A percentile compares a stretch with the other conserved stretches of the same genome.
phyloP scores from a whole-genome alignment of 306 rosid genomes.

The Mucuna pruriens region DNA sequence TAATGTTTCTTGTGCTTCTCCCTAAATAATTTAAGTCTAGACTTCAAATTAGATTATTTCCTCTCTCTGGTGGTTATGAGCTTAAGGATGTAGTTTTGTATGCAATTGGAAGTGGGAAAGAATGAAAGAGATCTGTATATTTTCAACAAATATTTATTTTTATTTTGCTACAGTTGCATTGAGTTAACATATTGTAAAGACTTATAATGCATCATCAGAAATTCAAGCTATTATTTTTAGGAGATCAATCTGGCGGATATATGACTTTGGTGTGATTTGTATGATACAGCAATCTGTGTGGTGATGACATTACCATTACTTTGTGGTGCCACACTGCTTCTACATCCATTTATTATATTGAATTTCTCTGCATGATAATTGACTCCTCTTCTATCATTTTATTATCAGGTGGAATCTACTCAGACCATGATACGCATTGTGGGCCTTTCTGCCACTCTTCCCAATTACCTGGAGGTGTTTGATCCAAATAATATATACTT shows the following conservation, averaged over 20 bases:
- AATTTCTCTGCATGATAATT: conserved; percentile 1
- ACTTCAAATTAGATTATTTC: conserved; percentile 14
- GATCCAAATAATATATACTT: conserved; percentile 36
- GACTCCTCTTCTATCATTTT: background rate
- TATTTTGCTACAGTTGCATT: background rate
- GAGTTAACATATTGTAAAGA: background rate
- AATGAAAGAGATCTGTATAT: conserved; percentile 1
- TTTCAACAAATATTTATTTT: conserved; percentile 9
- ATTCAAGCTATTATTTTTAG: conserved; percentile 11
- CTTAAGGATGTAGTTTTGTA: conserved; percentile 1
- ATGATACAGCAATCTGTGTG: conserved; percentile 7
- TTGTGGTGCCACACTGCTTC: conserved; percentile 12
- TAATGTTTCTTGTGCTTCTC: background rate
- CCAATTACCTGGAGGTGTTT: conserved; percentile 90
- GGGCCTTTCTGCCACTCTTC: conserved; percentile 98
- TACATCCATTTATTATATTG: conserved; percentile 1
- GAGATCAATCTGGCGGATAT: conserved; percentile 15
- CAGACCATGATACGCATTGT: conserved; percentile 98
- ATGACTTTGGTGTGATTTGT: conserved; percentile 7
- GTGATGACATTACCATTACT: conserved; percentile 1
- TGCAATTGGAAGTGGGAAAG: conserved; percentile 11
- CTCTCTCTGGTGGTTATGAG: conserved; percentile 13
- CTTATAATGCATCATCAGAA: background rate
- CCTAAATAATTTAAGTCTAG: background rate
- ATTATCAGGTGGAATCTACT: conserved; percentile 85